Conservation (phyloP, 495 filamentous ascomycete species). For the Xylaria acuta region DNA sequence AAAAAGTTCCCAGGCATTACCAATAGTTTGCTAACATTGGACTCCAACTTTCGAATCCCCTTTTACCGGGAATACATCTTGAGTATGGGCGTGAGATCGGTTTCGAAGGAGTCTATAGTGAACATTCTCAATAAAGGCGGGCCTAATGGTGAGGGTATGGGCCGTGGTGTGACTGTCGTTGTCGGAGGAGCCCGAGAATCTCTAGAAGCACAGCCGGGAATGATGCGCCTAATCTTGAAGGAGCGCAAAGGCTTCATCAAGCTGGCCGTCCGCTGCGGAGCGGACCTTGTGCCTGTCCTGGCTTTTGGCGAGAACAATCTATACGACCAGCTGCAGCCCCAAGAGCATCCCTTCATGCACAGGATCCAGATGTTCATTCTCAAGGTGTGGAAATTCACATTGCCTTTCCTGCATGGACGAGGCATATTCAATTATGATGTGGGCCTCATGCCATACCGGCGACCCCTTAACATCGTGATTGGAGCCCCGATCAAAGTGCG, state of each 20-base stretch:
- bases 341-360: conserved; percentile 74
- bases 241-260: conserved; percentile 93
- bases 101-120: conserved; percentile 88
- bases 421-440: conserved; percentile 98
- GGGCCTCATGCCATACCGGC: conserved; percentile 90
- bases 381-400: conserved; percentile 85
- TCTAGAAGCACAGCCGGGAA: conserved; percentile 80
- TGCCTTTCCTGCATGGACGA: conserved; percentile 86
- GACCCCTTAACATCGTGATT: conserved; percentile 86
- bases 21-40: conserved; percentile 89
- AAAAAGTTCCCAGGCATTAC: conserved; percentile 95
- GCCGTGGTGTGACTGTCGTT: conserved; percentile 94
- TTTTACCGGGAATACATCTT: conserved; percentile 93
- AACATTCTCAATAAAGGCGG: conserved; percentile 83
- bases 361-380: conserved; percentile 81
- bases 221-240: conserved; percentile 75
- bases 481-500: conserved; percentile 79
- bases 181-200: conserved; percentile 92
- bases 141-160: conserved; percentile 82
- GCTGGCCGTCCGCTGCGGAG: conserved; percentile 85
- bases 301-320: conserved; percentile 95
- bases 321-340: conserved; percentile 82
- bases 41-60: conserved; percentile 92
- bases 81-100: conserved; percentile 82
- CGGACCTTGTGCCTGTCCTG: conserved; percentile 89